Base-by-base conservation (phyloP, 2,329 filamentous ascomycete genomes). In the Rosellinia necatrix region DNA sequence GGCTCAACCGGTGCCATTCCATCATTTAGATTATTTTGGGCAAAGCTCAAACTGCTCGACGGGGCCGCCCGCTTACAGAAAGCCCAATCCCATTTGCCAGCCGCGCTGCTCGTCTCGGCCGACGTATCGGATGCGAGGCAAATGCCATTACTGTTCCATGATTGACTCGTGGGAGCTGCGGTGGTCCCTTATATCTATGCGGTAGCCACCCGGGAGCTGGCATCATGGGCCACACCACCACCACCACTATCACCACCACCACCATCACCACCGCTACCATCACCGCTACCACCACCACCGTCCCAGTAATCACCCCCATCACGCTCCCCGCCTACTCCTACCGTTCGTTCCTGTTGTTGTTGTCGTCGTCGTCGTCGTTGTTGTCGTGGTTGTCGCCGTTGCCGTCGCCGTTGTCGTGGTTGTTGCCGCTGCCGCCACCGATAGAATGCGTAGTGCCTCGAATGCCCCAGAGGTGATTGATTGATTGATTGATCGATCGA, bases 101-200 rank as follows among this genome's bases (percentile, higher is more conserved):
- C 40, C 40, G 38, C 27, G 4, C 2, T 15, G 17, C 41, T 17
- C 17, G n/a, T n/a, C 29, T 32, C 29, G 32, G 25, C 21, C 9
- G 42, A 52, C 56, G 52, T 59, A 59, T 59, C 56, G 52, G 52
- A 47, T 17, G 47, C 56, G 10, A 8, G 47, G 10, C 47, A 56
- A 46, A 59, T 50, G 10, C 12, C 46, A 59, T 59, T 55, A 59
- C 56, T 52, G 52, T 56, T 58, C 56, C 47, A 22, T 41, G n/a
- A 44, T 37, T 30, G 42, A 15, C 12, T 21, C 35, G 17, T 12
- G 34, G 30, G 27, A 27, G 9, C 9, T 35, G 13, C 9, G 13
- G 21, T n/a, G 32, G 49, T 46, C 41, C 35, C 49, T 24, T 34
- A 19, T 47, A 46, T 22, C 22, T 34, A 17, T 13, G 9, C 21